Evolutionary conservation across 331 rosid species (phyloP).

Genomic region (Malus hybrid): DNA sequence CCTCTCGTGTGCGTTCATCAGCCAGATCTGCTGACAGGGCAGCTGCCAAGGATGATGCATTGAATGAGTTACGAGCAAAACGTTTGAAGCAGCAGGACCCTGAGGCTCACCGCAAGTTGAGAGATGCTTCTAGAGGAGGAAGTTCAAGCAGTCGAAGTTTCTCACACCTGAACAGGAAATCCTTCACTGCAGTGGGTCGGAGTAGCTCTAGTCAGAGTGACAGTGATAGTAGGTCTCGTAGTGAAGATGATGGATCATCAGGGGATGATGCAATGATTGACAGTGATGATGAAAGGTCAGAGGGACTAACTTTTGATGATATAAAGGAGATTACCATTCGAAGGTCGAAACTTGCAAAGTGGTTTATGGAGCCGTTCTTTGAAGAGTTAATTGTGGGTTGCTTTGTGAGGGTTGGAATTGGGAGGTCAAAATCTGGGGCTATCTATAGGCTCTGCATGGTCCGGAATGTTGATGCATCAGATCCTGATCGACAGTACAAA

Average conservation of each 20-base stretch:
- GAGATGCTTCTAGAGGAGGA: conserved; percentile 44
- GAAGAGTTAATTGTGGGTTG: conserved; percentile 93
- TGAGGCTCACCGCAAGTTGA: conserved; percentile 49
- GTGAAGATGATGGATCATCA: conserved; percentile 67
- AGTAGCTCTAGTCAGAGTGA: conserved; percentile 82
- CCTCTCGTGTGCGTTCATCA: conserved; percentile 62
- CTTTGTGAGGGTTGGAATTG: conserved; percentile 94
- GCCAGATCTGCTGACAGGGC: conserved; percentile 79
- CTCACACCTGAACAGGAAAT: conserved; percentile 46
- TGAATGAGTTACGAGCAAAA: conserved; percentile 87
- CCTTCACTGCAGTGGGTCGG: conserved; percentile 48
- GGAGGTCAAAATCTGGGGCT: conserved; percentile 68
- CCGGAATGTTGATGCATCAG: conserved; percentile 81
- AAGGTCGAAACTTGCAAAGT: conserved; percentile 76
- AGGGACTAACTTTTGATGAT: conserved; percentile 60
- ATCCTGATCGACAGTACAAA: conserved; percentile 66
- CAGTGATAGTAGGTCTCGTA: conserved; percentile 63
- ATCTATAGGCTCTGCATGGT: conserved; percentile 77
- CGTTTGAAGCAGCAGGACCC: conserved; percentile 82
- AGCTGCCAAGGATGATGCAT: conserved; percentile 78
- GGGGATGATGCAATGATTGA: conserved; percentile 65
- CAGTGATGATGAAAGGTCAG: conserved; percentile 72
- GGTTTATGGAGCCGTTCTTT: conserved; percentile 92
- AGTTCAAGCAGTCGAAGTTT: conserved; percentile 36
- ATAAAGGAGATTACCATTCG: conserved; percentile 74